These are phyloP conservation scores for Aspergillus oerlinghausenensis DNA, from an alignment of 2,329 filamentous ascomycete genomes.

Conservation along the genomic window DNA sequence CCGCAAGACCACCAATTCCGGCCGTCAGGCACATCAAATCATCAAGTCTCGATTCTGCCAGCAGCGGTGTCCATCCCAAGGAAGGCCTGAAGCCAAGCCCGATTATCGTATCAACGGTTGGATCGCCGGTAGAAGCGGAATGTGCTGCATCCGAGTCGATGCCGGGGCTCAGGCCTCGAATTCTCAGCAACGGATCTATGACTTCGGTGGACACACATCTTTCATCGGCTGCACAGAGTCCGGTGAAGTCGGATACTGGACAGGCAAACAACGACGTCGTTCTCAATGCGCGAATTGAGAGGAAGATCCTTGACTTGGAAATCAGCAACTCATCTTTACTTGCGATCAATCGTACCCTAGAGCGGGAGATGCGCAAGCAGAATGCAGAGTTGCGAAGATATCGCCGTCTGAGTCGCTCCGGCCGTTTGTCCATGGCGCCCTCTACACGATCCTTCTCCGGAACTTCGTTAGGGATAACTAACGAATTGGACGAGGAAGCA, in stretches of 20 bases:
- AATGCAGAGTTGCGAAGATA: constrained; percentile 82
- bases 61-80: constrained; percentile 10
- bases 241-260: constrained; percentile 40
- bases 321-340: constrained; percentile 94
- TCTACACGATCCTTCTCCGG: constrained; percentile 44
- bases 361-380: constrained; percentile 87
- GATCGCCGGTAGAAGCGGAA: constrained; percentile 16
- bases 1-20: constrained; percentile 11
- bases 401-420: constrained; percentile 77
- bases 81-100: constrained; percentile 29
- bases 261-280: constrained; percentile 69
- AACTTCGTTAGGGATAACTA: constrained; percentile 43
- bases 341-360: constrained; percentile 89
- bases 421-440: constrained; percentile 61
- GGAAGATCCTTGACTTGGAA: constrained; percentile 92
- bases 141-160: constrained; percentile 22
- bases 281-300: constrained; percentile 81
- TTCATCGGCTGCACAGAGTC: constrained; percentile 50
- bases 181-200: constrained; percentile 32
- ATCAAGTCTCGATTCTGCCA: constrained; percentile 29
- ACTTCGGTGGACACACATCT: constrained; percentile 35
- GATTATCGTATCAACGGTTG: constrained; percentile 24
- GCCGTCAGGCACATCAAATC: constrained; percentile 28
- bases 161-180: constrained; percentile 23
- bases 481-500: constrained; percentile 37